Conservation (phyloP, 495 filamentous ascomycete genomes). For the Penicillium riverlandense region DNA sequence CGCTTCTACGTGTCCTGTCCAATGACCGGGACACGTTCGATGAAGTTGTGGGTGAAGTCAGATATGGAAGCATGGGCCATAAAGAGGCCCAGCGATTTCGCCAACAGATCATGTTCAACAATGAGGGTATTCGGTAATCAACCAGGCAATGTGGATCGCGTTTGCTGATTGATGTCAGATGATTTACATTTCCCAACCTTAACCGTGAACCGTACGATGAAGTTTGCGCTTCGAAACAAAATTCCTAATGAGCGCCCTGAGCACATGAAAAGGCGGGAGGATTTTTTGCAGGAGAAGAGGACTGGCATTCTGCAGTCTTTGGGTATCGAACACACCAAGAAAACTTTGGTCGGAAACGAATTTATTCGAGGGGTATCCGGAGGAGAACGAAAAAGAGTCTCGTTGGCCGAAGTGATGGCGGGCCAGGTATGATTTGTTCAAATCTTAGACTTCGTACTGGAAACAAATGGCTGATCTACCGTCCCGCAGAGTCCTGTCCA, state of each 20-base stretch:
- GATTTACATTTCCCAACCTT: constrained; percentile 78
- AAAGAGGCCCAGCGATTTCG: constrained; percentile 22
- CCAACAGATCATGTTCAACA: constrained; percentile 40
- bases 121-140: constrained; percentile 16
- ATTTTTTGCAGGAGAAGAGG: constrained; percentile 57
- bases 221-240: constrained; percentile 67
- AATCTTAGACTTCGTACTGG: constrained; percentile 10
- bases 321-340: constrained; percentile 67
- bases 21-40: constrained; percentile 32
- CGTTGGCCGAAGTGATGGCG: constrained; percentile 65
- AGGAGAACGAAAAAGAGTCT: constrained; percentile 78
- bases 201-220: constrained; percentile 73
- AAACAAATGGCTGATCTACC: background rate
- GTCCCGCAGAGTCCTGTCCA: constrained; percentile 54
- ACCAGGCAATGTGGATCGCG: constrained; percentile 31
- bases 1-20: constrained; percentile 30
- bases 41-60: constrained; percentile 23
- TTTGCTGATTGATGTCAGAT: constrained; percentile 18
- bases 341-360: constrained; percentile 77
- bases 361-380: constrained; percentile 76
- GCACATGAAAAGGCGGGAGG: constrained; percentile 40
- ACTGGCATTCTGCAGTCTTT: constrained; percentile 72
- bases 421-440: constrained; percentile 46
- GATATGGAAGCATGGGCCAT: constrained; percentile 31
- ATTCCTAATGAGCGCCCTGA: constrained; percentile 56